Evolutionary conservation across 1,284 basidiomycete genomes (phyloP).

Genomic region (Malassezia globosa): DNA sequence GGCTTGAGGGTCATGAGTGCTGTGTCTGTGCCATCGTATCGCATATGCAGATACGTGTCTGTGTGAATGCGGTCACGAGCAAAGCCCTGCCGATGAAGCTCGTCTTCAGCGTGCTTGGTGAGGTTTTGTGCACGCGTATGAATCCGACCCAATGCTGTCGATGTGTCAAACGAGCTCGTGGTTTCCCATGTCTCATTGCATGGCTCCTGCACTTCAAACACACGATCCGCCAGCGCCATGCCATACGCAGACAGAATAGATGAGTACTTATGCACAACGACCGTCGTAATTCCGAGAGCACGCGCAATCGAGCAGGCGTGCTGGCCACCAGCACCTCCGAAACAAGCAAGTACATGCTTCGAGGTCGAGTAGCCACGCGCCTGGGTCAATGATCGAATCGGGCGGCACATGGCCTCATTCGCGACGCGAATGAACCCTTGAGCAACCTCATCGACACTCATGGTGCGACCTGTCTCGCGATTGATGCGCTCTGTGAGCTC

Average conservation of each 20-base stretch:
- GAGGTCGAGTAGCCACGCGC: constrained; percentile 73
- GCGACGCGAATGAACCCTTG: constrained; percentile 55
- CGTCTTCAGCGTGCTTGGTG: constrained; percentile 55
- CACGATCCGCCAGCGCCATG: constrained; percentile 71
- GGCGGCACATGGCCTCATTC: constrained; percentile 62
- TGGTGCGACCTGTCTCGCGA: constrained; percentile 53
- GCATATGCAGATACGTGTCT: constrained; percentile 66
- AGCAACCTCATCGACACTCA: constrained; percentile 72
- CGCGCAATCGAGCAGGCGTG: constrained; percentile 79
- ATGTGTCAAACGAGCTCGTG: not conserved
- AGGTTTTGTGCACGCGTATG: constrained; percentile 49
- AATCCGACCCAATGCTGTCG: constrained; percentile 6
- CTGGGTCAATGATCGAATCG: constrained; percentile 82
- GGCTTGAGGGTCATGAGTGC: constrained; percentile 70
- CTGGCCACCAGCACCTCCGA: constrained; percentile 83
- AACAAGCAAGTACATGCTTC: constrained; percentile 78
- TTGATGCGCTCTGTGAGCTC: constrained; percentile 61
- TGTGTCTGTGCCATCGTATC: constrained; percentile 62
- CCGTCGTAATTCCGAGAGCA: constrained; percentile 67
- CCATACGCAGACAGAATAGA: constrained; percentile 83
- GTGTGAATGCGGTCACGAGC: constrained; percentile 58
- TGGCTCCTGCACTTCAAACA: constrained; percentile 67
- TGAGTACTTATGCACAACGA: constrained; percentile 73
- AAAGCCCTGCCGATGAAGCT: constrained; percentile 69
- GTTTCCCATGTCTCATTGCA: constrained; percentile 57